Base-by-base conservation (phyloP, 2,329 filamentous ascomycete genomes). In the Colletotrichum nymphaeae region DNA sequence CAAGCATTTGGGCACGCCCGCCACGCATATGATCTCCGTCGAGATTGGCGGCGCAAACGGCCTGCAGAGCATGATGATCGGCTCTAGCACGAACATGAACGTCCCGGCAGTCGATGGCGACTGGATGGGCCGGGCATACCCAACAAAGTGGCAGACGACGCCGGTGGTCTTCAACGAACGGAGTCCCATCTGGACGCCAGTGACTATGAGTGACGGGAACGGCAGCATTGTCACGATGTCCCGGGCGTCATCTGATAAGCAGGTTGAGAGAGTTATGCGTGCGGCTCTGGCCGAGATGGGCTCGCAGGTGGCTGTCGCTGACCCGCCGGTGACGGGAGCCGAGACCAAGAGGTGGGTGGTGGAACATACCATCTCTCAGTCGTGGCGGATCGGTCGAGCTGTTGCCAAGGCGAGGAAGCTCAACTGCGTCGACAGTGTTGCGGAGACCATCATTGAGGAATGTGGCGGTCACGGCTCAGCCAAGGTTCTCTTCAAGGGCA, bases 31-130 rank as follows among this genome's bases (percentile, higher is more conserved):
- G 74, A 89, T 93, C 74, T 86, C 89, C 1, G 79, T 92, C 12
- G 91, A 93, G 76, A 91, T 93, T 66, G 91, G 91, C 16, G 91
- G 91, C 16, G 87, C 86, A 2, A 93, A 93, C 75, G 91, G 91
- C 0, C 81, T 92, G 26, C 86, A 90, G 74, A 86, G 87, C 22
- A 83, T 92, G 80, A 84, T 90, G 8, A 79, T 91, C 8, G 89
- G 89, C 3, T 87, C 87, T 0, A 87, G 86, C 68, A 82, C 82
- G 1, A 86, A 87, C 74, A 87, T 90, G 80, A 80, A 88, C 68
- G 74, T 89, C 1, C 87, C 87, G 0, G 84, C 83, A 1, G 84
- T 89, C 3, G 88, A 89, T 67, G 87, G 84, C 12, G 88, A 89
- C 77, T 88, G 86, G 86, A 89, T 89, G 88, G 88, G 88, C 0